These are phyloP conservation scores for Plasmodium reichenowi DNA, from an alignment of 169 alveolate species.

Conservation along the genomic window DNA sequence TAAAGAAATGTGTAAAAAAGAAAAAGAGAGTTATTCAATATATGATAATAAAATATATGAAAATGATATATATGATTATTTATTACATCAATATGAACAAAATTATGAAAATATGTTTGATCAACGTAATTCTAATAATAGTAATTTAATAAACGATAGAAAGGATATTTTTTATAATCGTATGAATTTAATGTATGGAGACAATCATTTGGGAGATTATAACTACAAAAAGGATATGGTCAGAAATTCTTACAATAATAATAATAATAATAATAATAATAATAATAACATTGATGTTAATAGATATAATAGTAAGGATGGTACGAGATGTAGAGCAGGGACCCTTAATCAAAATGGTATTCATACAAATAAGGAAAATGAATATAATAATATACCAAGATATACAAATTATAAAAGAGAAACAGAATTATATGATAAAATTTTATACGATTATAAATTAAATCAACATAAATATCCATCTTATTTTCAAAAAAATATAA, in stretches of 20 bases:
- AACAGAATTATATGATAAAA: not conserved
- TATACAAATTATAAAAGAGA: not conserved
- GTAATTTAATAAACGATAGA: constrained; percentile 2
- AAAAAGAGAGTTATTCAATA: constrained; percentile 4
- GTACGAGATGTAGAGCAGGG: not conserved
- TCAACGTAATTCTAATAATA: not conserved
- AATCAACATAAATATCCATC: not conserved
- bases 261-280: not conserved
- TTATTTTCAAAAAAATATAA: too few relatives aligned
- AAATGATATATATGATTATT: constrained; percentile 59
- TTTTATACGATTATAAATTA: not conserved
- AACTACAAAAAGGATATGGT: not conserved
- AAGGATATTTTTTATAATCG: constrained; percentile 16
- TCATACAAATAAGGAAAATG: not conserved
- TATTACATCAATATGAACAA: constrained; percentile 43
- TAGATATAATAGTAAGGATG: not conserved
- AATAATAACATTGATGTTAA: not conserved
- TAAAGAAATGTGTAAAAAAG: constrained; percentile 50
- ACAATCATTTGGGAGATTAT: not conserved
- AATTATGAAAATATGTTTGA: constrained; percentile 32
- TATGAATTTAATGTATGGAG: not conserved
- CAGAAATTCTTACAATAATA: not conserved
- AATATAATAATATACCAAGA: not conserved
- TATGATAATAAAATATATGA: constrained; percentile 35
- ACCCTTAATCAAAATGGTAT: not conserved